Evolutionary conservation across 176 grass and related monocot species (phyloP).

Genomic region (Aegilops longissima): DNA sequence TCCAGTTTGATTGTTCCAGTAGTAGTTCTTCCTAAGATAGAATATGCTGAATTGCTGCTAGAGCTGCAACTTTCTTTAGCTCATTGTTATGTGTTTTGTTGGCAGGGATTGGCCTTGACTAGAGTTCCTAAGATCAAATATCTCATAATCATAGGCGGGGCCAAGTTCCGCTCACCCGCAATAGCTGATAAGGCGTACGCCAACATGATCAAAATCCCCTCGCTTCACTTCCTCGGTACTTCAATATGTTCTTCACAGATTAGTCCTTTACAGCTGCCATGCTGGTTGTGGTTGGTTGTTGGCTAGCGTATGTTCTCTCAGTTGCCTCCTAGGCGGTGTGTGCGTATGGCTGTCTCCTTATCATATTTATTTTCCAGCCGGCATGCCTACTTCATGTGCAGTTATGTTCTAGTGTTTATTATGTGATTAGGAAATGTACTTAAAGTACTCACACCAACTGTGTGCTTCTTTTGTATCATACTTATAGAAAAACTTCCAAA

Average conservation of each 20-base stretch:
- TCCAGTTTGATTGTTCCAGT: not conserved
- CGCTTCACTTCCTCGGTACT: slow-evolving; percentile 85
- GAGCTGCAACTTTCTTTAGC: not conserved
- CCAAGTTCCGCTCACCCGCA: slow-evolving; percentile 42
- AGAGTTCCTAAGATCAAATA: slow-evolving; percentile 77
- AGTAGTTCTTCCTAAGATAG: not conserved
- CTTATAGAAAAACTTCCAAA: not conserved
- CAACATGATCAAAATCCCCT: slow-evolving; percentile 54
- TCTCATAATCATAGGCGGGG: slow-evolving; percentile 74
- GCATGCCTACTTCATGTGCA: not conserved
- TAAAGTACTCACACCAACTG: not conserved
- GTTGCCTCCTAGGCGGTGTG: not conserved
- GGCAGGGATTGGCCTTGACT: slow-evolving; percentile 75
- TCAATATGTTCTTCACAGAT: not conserved
- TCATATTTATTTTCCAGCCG: not conserved
- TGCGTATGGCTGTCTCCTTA: not conserved
- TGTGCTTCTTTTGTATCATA: not conserved
- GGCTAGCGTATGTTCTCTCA: not conserved
- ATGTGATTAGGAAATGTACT: not conserved
- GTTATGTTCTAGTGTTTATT: not conserved
- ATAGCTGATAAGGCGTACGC: slow-evolving; percentile 69
- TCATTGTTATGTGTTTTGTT: not conserved
- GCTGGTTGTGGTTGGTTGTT: not conserved
- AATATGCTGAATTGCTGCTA: not conserved
- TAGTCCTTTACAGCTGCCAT: not conserved